Base-by-base conservation (phyloP, 2,329 filamentous ascomycete species). In the Nannizzia gypsea region DNA sequence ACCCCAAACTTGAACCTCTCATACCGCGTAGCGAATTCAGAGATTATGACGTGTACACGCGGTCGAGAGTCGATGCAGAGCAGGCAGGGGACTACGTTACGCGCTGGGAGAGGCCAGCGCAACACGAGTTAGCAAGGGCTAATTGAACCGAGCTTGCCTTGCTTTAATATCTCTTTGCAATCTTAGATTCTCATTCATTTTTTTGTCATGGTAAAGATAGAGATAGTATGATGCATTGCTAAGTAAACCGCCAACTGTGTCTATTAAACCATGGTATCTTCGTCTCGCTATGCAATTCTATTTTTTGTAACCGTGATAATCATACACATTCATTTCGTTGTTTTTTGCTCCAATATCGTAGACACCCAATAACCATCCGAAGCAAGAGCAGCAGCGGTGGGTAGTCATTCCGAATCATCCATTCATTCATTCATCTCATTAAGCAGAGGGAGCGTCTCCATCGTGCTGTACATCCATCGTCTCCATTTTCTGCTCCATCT, bases 401-500 rank as follows among this genome's bases (percentile, higher is more conserved):
- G 40, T n/a, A n/a, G n/a, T n/a, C n/a, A n/a, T n/a, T n/a, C n/a
- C n/a, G 4, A 46, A 3, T 20, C 20, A 26, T 26, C 26, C 44
- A 11, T 26, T 50, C 44, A 26, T 50, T 50, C 44, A n/a, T 42
- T 42, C 6, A 50, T 9, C 44, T 50, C 44, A 42, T 42, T 42
- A 42, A 50, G 22, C 44, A 50, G 44, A 11, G 1, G 44, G 20
- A 28, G 22, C 15, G 22, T 15, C 15, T 34, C 26, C 50, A 20
- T 42, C 57, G 6, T 58, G 17, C 57, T 59, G 15, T 34, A 36
- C 15, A 56, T 17, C 54, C 22, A 55, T n/a, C 52, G 15, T 20
- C 36, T 50, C 61, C 62, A 48, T 68, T 24, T 54, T 54, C 20
- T 34, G 13, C 26, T 54, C 15, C 48, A 54, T 70, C 17, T 67